Base-by-base conservation (phyloP, 2,329 filamentous ascomycete species). In the Verruconis gallopava region DNA sequence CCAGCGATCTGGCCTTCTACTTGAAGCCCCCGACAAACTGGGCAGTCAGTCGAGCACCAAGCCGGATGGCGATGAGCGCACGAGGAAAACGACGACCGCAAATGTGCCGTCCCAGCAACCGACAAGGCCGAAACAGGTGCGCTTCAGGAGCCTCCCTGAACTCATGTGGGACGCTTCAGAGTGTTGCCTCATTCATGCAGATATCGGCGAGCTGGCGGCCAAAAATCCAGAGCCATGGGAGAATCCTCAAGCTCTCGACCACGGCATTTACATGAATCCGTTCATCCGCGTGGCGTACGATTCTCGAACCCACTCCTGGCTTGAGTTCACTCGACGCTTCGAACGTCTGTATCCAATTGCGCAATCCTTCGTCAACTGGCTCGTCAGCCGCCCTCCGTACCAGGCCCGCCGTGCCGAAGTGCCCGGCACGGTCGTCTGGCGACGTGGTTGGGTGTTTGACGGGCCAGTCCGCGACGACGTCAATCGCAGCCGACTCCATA, bases 241-340 rank as follows among this genome's bases (percentile, higher is more conserved):
- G 20, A 17, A 33, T 30, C 21, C 14, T 9, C 12, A 44, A 42
- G 20, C 18, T n/a, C 36, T 44, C 19, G 42, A 44, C 12, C 18
- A 70, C 0, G 76, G 73, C 2, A 77, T 84, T 40, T 85, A 75
- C 53, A 73, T 85, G 66, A 86, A 86, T 53, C 81, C 81, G 0
- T 85, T 73, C 52, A 72, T 86, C 34, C 73, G 81, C 14, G 79
- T 83, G 3, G 76, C 81, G 1, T 85, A 86, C 55, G 69, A 73
- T 37, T 59, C 64, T 21, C 54, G 54, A 3, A 73, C 75, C 0
- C 65, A 81, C 5, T 61, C 61, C 1, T 78, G 73, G 71, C 64
- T 85, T 2, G 60, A 66, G 2, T 59, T 77, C 20, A 71, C 73
- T 4, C 72, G 73, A 45, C 72, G 76, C 11, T 78, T 81, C 51